phyloP scores from a whole-genome alignment of 2,329 filamentous ascomycete species.

The Fusarium ramigenum region DNA sequence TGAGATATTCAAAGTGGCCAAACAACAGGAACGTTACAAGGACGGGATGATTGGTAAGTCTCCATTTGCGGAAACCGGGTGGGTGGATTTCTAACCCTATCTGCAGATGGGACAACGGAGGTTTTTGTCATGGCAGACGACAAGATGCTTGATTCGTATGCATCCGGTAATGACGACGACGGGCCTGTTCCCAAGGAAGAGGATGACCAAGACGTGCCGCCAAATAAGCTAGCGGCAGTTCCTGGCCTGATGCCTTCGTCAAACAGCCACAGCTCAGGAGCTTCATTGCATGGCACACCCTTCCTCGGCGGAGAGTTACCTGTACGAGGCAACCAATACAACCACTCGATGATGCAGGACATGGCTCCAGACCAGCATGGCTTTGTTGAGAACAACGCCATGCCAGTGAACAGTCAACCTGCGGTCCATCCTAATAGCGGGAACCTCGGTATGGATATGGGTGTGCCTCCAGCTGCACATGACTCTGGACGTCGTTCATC shows the following conservation, averaged over 20 bases:
- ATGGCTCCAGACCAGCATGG: slow-evolving; percentile 53
- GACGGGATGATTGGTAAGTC: slow-evolving; percentile 66
- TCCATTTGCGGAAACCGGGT: background rate
- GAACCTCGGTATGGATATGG: slow-evolving; percentile 56
- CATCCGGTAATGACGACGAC: slow-evolving; percentile 58
- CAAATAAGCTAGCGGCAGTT: slow-evolving; percentile 47
- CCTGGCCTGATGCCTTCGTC: slow-evolving; percentile 50
- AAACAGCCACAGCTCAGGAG: slow-evolving; percentile 50
- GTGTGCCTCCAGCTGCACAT: slow-evolving; percentile 54
- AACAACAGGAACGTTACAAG: slow-evolving; percentile 63
- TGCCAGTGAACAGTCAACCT: slow-evolving; percentile 48
- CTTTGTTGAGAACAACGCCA: slow-evolving; percentile 51
- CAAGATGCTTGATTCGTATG: slow-evolving; percentile 58
- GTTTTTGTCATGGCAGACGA: slow-evolving; percentile 64
- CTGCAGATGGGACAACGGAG: slow-evolving; percentile 56
- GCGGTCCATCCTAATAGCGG: slow-evolving; percentile 48
- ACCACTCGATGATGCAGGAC: slow-evolving; percentile 54
- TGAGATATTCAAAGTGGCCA: slow-evolving; percentile 71
- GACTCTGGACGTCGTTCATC: slow-evolving; percentile 58
- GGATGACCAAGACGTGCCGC: slow-evolving; percentile 52
- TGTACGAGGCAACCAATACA: slow-evolving; percentile 54
- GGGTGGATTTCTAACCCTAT: slow-evolving; percentile 6
- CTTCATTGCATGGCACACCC: slow-evolving; percentile 45
- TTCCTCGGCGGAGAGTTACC: slow-evolving; percentile 57
- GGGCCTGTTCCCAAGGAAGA: slow-evolving; percentile 54